phyloP scores from a whole-genome alignment of 2,329 filamentous ascomycete species.

The Fusarium pseudocircinatum region DNA sequence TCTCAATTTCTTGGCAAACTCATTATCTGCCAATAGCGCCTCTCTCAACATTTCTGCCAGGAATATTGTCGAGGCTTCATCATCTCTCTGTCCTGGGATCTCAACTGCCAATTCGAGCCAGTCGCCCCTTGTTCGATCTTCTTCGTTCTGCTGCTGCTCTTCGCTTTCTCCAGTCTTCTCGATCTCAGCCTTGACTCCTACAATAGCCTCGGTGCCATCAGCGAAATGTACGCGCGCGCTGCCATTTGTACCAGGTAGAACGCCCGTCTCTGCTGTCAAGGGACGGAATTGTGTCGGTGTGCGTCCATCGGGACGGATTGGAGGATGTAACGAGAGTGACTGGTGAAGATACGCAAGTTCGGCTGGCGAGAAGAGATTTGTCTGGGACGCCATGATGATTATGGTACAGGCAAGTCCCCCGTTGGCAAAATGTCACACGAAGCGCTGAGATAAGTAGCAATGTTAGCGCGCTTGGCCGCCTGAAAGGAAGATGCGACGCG shows the following conservation, averaged over 20 bases:
- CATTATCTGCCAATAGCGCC: constrained; percentile 78
- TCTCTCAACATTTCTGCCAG: constrained; percentile 89
- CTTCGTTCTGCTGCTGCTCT: constrained; percentile 51
- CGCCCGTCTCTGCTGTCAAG: constrained; percentile 87
- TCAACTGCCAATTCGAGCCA: constrained; percentile 95
- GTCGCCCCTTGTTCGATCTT: constrained; percentile 61
- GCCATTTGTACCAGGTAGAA: constrained; percentile 89
- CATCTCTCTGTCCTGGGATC: constrained; percentile 89
- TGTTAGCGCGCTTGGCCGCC: neutral
- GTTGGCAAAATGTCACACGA: neutral
- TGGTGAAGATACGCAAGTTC: constrained; percentile 95
- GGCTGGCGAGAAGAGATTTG: constrained; percentile 86
- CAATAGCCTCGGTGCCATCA: constrained; percentile 94
- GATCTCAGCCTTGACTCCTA: constrained; percentile 94
- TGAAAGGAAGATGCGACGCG: neutral
- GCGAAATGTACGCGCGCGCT: constrained; percentile 93
- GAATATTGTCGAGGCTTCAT: constrained; percentile 89
- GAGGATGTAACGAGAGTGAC: constrained; percentile 81
- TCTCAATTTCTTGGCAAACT: constrained; percentile 75
- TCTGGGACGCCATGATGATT: constrained; percentile 69
- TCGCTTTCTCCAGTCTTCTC: constrained; percentile 68
- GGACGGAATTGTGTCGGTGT: constrained; percentile 87
- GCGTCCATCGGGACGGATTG: constrained; percentile 90
- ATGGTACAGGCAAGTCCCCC: neutral
- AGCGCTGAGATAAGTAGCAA: neutral